These are phyloP conservation scores for Crithidia thermophila DNA, from an alignment of 208 protist genomes.

Conservation along the genomic window DNA sequence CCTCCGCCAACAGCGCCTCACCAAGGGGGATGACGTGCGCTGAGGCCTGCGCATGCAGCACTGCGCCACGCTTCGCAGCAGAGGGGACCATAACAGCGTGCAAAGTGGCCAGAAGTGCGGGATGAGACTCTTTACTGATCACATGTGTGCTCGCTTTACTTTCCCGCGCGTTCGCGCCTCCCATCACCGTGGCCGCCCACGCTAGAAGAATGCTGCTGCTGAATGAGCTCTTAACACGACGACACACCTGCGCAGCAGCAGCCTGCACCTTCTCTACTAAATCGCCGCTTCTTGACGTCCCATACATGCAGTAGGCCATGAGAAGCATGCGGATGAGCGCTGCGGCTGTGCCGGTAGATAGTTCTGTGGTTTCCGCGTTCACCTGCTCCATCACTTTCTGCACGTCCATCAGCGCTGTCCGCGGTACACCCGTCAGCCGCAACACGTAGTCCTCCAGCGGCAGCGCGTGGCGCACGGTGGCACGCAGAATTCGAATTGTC, in stretches of 20 bases:
- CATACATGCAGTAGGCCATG: not conserved
- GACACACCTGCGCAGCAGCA: conserved; percentile 13
- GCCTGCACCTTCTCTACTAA: not conserved
- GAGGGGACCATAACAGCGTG: not conserved
- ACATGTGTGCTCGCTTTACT: not conserved
- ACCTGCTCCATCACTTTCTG: not conserved
- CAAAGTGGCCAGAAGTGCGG: conserved; percentile 1
- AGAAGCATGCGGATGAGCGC: conserved; percentile 21
- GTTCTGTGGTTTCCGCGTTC: not conserved
- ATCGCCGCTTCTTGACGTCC: not conserved
- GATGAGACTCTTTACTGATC: not conserved
- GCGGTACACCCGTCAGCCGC: not conserved
- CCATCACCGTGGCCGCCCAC: conserved; percentile 14
- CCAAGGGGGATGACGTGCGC: conserved; percentile 4
- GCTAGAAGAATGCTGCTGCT: not conserved
- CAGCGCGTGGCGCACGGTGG: not conserved
- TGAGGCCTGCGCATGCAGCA: conserved; percentile 9
- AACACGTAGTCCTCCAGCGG: conserved; percentile 1
- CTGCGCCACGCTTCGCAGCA: not conserved
- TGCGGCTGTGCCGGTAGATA: conserved; percentile 20
- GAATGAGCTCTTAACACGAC: too few species aligned
- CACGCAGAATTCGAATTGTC: not conserved
- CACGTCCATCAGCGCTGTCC: not conserved
- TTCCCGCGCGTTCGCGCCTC: not conserved
- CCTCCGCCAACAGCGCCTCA: conserved; percentile 8